Evolutionary conservation across 148 eudicot species (phyloP).

Genomic region (Arctostaphylos glauca): DNA sequence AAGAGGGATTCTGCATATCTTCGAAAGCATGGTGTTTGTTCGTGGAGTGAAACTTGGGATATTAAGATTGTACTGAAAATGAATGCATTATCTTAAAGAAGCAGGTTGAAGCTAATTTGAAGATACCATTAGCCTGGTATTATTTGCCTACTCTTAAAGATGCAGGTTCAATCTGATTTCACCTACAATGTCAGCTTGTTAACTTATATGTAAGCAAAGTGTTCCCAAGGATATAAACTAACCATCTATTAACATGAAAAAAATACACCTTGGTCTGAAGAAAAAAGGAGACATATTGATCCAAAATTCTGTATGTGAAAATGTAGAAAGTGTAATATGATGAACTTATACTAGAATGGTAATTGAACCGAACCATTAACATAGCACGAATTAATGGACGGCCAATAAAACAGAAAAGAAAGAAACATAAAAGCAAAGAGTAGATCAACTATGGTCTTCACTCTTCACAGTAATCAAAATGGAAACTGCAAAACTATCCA

Average conservation of each 20-base stretch:
- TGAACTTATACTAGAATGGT: background rate
- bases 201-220: background rate
- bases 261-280: background rate
- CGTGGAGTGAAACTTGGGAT: background rate
- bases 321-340: background rate
- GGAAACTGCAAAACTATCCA: background rate
- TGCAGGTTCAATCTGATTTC: background rate
- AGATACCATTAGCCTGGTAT: background rate
- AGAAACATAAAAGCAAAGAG: background rate
- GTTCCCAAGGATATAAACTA: background rate
- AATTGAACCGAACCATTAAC: background rate
- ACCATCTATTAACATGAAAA: background rate
- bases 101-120: background rate
- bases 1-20: background rate
- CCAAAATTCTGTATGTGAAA: background rate
- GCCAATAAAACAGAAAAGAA: background rate
- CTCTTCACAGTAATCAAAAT: background rate
- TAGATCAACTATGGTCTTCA: background rate
- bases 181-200: background rate
- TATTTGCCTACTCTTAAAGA: background rate
- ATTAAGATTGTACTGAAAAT: background rate
- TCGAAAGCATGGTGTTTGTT: background rate
- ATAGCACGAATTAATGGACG: background rate
- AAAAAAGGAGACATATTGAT: background rate
- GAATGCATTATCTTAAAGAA: background rate